Evolutionary conservation across 176 grass and related monocot species (phyloP), one percentile per base, ranked within the genome.

Genomic region (Alopecurus myosuroides): DNA sequence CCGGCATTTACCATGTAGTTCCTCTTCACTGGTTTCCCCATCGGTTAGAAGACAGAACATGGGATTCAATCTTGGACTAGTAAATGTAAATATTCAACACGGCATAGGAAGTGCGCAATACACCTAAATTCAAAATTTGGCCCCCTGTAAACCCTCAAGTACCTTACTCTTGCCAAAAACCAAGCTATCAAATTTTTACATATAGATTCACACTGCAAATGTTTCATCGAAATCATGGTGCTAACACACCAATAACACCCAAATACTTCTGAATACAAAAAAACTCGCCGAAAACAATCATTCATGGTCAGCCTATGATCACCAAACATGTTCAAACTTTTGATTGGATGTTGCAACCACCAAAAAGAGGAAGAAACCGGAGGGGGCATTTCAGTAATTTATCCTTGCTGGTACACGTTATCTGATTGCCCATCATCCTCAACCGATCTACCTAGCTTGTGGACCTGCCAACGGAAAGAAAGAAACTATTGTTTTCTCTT

Each of bases 401-500:
- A 7, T 1, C 0, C 4, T 50, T 33, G 71, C 26, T 74, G 44
- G 71, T 74, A 74, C 71, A 74, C 7, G 5, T 45, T 53, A 48
- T 35, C 28, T 78, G 88, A 79, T 86, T 83, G 80, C 66, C 34
- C 77, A 69, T 73, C 84, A 74, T 74, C 70, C 41, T 74, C 70
- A 73, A 28, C 17, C 88, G 65, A 79, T 82, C 88, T 67, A 74
- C 46, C 79, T 68, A 18, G 35, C 78, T 5, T 23, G 37, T 61
- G 69, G 82, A 76, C 82, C 82, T 28, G 41, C 82, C 46, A 90
- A 82, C 79, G 79, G 75, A 74, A 72, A 83, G 34, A 70, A 20
- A 4, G 1, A 1, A 34, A 34, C 79, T 6, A 86, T 75, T 11
- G 39, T 87, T 42, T 79, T 20, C 80, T 53, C 85, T 90, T 90